Evolutionary conservation across 106 monocot species (phyloP).

Genomic region (Ottelia alismoides): DNA sequence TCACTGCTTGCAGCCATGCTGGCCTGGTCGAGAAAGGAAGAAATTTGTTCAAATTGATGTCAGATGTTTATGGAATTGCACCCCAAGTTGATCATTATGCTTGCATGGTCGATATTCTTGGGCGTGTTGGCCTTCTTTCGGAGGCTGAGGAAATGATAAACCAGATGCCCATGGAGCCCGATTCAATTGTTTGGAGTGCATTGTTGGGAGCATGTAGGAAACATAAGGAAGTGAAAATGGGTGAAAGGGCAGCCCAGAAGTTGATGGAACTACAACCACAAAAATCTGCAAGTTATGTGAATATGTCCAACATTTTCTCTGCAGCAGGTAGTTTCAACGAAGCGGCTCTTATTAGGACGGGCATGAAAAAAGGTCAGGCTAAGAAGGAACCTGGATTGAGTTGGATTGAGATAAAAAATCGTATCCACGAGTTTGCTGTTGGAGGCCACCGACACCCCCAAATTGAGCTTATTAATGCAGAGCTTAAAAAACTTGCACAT

Average conservation of each 20-base stretch:
- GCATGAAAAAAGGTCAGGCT: constrained; percentile 42
- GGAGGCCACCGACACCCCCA: constrained; percentile 41
- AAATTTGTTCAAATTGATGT: constrained; percentile 29
- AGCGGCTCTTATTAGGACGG: constrained; percentile 37
- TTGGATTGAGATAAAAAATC: constrained; percentile 54
- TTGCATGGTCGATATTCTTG: no score
- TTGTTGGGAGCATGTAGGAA: constrained; percentile 60
- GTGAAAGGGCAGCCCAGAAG: constrained; percentile 33
- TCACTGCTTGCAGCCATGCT: no score
- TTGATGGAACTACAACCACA: constrained; percentile 36
- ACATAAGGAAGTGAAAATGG: constrained; percentile 29
- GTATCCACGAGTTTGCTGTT: constrained; percentile 44
- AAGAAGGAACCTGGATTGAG: constrained; percentile 67
- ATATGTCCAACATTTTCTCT: constrained; percentile 54
- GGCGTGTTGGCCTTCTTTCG: no score
- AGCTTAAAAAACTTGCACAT: constrained; percentile 27
- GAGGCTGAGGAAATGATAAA: constrained; percentile 35
- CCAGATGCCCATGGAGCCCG: constrained; percentile 45
- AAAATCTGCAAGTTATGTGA: constrained; percentile 39
- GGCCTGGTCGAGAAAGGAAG: no score
- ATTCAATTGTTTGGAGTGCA: constrained; percentile 47
- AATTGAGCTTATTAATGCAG: constrained; percentile 28
- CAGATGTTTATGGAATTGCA: no score
- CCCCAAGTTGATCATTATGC: no score
- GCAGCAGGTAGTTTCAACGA: constrained; percentile 24